Evolutionary conservation across 2,329 filamentous ascomycete genomes (phyloP).

Genomic region (Hysterium pulicare): DNA sequence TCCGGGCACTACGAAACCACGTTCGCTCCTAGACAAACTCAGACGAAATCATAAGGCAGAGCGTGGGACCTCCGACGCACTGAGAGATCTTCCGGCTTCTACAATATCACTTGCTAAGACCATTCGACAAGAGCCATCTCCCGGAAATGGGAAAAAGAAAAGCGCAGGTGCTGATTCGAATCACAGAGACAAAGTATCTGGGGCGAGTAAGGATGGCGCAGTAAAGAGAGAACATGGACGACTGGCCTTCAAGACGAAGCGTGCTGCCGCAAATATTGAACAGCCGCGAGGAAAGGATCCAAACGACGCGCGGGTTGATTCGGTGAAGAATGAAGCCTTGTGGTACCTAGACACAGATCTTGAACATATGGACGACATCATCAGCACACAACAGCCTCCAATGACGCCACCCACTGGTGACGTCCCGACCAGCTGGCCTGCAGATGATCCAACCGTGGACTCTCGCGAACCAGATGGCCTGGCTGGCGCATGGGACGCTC

Average conservation of each 20-base stretch:
- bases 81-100: constrained; percentile 41
- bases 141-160: constrained; percentile 25
- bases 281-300: constrained; percentile 41
- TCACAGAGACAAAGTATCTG: constrained; percentile 16
- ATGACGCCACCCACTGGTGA: constrained; percentile 63
- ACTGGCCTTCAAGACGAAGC: constrained; percentile 52
- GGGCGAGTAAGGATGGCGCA: constrained; percentile 16
- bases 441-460: constrained; percentile 28
- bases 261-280: constrained; percentile 20
- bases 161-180: constrained; percentile 12
- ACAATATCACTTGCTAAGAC: constrained; percentile 35
- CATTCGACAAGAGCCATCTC: constrained; percentile 26
- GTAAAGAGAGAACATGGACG: constrained; percentile 40
- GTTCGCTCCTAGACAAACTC: constrained; percentile 54
- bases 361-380: constrained; percentile 85
- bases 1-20: constrained; percentile 51
- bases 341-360: constrained; percentile 86
- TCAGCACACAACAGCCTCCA: constrained; percentile 61
- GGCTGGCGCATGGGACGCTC: constrained; percentile 76
- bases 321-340: constrained; percentile 55
- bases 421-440: constrained; percentile 48
- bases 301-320: constrained; percentile 38
- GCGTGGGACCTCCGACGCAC: constrained; percentile 30
- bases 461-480: constrained; percentile 35
- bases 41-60: constrained; percentile 49